Base-by-base conservation (phyloP, 805 yeast genomes). In the Priceomyces haplophilus region DNA sequence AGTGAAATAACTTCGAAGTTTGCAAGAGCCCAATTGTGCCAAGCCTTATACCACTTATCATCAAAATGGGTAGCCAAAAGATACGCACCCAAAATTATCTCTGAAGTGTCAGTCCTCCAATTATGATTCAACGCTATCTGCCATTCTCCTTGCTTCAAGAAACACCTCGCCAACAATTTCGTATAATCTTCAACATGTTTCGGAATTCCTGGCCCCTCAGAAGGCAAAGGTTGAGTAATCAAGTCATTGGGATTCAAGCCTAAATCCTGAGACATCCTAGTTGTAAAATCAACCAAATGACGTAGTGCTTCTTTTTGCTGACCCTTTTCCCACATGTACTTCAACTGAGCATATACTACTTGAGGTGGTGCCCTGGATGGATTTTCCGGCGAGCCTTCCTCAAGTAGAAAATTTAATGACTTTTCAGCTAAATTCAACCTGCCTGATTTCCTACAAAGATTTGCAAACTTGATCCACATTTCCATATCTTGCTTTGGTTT, bases 11-110 rank as follows among this genome's bases (percentile, higher is more conserved):
- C 98, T 59, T 93, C 97, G 59, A 90, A 93, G 62, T 95, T 93
- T 0, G 98, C 97, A 57, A 95, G 72, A 0, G 99, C 99, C 99
- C 99, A 93, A 58, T 89, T 91, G 61, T 93, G 99, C 99, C 99
- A 95, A 13, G 98, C 99, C 58, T 95, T 93, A 57, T 93, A 93
- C 97, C 99, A 93, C 18, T 79, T 77, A 27, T 79, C 74, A 59
- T 93, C 97, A 62, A 93, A 91, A 59, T 90, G 97, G 0, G 99
- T 91, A 0, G 99, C 98, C 49, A 93, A 72, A 42, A 93, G 68
- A 59, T 88, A 93, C 0, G 97, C 89, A 10, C 97, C 96, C 45
- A 93, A 67, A 50, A 93, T 88, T 1, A 90, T 85, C 34, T 88
- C 90, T 1, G 90, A 82, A 29, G 75, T 72, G 47, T 82, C 85